phyloP scores from a whole-genome alignment of 257 asterid genomes.

The Solanum dulcamara region DNA sequence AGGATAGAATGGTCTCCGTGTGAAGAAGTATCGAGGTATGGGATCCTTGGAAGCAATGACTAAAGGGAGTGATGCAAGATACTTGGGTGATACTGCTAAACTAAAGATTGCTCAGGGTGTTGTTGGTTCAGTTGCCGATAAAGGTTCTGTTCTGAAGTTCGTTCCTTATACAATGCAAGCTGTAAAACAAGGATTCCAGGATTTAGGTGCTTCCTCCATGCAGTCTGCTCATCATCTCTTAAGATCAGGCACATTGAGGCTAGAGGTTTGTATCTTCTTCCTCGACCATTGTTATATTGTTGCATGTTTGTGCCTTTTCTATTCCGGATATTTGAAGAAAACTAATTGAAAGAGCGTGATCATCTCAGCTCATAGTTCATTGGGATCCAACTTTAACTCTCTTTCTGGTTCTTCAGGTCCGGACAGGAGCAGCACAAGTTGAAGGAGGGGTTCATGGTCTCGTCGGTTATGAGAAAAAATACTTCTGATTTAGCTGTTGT shows the following conservation, averaged over 20 bases:
- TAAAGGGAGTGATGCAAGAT: slow-evolving; percentile 86
- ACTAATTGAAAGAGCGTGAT: background rate
- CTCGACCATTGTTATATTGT: background rate
- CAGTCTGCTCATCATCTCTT: slow-evolving; percentile 78
- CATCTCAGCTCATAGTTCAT: background rate
- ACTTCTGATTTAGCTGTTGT: slow-evolving; percentile 17
- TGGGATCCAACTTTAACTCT: background rate
- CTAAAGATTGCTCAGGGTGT: slow-evolving; percentile 93
- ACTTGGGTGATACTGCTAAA: slow-evolving; percentile 79
- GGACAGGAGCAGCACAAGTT: slow-evolving; percentile 69
- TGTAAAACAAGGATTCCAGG: slow-evolving; percentile 89
- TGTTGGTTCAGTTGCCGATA: slow-evolving; percentile 84
- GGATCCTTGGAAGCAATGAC: slow-evolving; percentile 95
- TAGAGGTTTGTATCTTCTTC: slow-evolving; percentile 38
- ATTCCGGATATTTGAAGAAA: background rate
- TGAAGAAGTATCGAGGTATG: slow-evolving; percentile 80
- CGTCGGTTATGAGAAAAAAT: slow-evolving; percentile 51
- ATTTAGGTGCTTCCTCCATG: slow-evolving; percentile 83
- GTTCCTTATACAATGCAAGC: slow-evolving; percentile 90
- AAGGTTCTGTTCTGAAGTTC: slow-evolving; percentile 68
- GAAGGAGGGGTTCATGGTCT: slow-evolving; percentile 73
- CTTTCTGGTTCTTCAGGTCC: slow-evolving; percentile 24
- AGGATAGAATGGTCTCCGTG: slow-evolving; percentile 40
- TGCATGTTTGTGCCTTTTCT: background rate
- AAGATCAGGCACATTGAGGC: slow-evolving; percentile 54